These are phyloP conservation scores for Cyberlindnera nakhonratchasimensis DNA, from an alignment of 805 yeast species.

Conservation along the genomic window DNA sequence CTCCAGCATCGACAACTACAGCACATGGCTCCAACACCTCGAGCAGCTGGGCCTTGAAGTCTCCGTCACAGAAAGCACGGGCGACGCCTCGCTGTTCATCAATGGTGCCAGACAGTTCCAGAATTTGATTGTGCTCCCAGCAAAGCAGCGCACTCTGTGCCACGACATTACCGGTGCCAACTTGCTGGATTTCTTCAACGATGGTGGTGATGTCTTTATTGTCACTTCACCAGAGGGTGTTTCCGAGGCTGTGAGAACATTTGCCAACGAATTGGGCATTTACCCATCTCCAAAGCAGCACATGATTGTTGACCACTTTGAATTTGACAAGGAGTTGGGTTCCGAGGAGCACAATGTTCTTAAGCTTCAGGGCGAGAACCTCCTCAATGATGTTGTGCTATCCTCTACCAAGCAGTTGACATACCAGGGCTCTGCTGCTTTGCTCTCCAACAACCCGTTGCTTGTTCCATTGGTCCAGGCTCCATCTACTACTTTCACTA, in stretches of 20 bases:
- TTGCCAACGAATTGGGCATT: constrained; percentile 78
- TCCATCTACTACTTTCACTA: constrained; percentile 60
- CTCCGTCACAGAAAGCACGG: constrained; percentile 24
- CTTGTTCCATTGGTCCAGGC: constrained; percentile 70
- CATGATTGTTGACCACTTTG: constrained; percentile 63
- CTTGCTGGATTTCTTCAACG: constrained; percentile 54
- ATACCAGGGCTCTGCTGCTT: constrained; percentile 61
- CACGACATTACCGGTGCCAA: constrained; percentile 40
- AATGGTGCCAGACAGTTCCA: constrained; percentile 48
- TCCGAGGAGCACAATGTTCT: constrained; percentile 26
- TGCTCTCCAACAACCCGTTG: constrained; percentile 63
- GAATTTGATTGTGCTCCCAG: constrained; percentile 58
- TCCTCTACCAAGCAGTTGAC: constrained; percentile 24
- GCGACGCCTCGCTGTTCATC: constrained; percentile 32
- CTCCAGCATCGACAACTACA: constrained; percentile 10
- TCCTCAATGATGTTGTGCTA: constrained; percentile 23
- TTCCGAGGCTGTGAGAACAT: constrained; percentile 61
- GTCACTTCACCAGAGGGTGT: constrained; percentile 49
- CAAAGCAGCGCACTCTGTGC: constrained; percentile 44
- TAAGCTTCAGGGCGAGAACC: constrained; percentile 12
- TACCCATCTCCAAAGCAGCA: constrained; percentile 76
- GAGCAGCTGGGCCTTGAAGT: constrained; percentile 34
- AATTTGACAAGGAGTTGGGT: constrained; percentile 30
- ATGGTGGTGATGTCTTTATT: constrained; percentile 74
- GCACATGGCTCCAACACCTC: constrained; percentile 9